Base-by-base conservation (phyloP, 495 filamentous ascomycete species). In the Talaromyces stipitatus region DNA sequence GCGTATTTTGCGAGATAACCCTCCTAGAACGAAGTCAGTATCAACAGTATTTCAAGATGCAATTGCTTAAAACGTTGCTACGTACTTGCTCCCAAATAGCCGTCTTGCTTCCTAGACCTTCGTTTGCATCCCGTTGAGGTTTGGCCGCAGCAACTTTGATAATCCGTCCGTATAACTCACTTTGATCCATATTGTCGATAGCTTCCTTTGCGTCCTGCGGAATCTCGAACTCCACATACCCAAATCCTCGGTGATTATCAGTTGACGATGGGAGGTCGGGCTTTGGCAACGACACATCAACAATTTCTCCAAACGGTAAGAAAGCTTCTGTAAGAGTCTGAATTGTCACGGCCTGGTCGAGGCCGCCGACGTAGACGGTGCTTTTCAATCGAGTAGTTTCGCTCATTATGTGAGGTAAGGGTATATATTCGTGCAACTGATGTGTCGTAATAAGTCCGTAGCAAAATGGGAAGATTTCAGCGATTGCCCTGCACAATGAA, bases 101-200 rank as follows among this genome's bases (percentile, higher is more conserved):
- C n/a, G 87, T 96, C 75, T 90, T 95, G 73, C 87, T 90, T 28
- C 92, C 92, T 10, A 99, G 66, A 12, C 91, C 89, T 64, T 92
- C 88, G 54, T 87, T 88, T 50, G 79, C 81, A 51, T 92, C 90
- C 79, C 95, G 96, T 60, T 92, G 91, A 24, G 91, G 85, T 72
- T 96, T 99, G 26, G 95, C 94, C 32, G 85, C 80, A 12, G 90
- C 90, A 16, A 97, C 94, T 69, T 89, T 95, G 70, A 99, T 86
- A 2, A 94, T 88, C 28, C 89, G 80, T 2, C 92, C 95, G 66
- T 90, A 97, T n/a, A 99, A 78, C 75, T 96, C 91, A 58, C 91
- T 86, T 65, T 95, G 91, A 64, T 99, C 90, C 95, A 97, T 97
- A 70, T 99, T 99, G 78, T 97, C 90, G 66, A 99, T 96, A 33